Conservation (phyloP, 2,329 filamentous ascomycete genomes). For the Aspergillus sp. region DNA sequence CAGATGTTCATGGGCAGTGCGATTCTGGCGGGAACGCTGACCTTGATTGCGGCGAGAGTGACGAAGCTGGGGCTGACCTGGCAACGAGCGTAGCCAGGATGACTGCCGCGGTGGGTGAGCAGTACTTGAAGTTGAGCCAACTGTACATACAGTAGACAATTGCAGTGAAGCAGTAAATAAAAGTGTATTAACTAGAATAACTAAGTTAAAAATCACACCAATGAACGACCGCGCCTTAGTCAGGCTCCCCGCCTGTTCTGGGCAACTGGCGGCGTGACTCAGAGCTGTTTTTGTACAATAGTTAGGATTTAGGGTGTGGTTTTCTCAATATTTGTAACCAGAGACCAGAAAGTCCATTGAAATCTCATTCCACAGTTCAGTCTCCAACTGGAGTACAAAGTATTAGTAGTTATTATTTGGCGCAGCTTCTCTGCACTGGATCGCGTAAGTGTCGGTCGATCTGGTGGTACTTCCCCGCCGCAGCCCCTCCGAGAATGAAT, state of each 20-base stretch:
- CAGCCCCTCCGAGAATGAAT: background rate
- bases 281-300: background rate
- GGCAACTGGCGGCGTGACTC: background rate
- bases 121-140: no score
- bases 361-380: no score
- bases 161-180: background rate
- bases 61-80: slow-evolving; percentile 40
- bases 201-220: background rate
- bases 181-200: background rate
- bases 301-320: no score
- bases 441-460: no score
- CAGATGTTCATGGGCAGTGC: slow-evolving; percentile 54
- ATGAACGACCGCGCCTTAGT: background rate
- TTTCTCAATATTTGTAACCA: no score
- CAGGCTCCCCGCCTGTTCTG: background rate
- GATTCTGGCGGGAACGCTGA: slow-evolving; percentile 47
- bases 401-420: no score
- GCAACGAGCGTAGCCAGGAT: slow-evolving; percentile 31
- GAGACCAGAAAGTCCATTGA: no score
- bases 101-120: no score
- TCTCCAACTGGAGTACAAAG: no score
- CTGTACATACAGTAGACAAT: background rate
- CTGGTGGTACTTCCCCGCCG: background rate
- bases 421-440: background rate
- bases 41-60: slow-evolving; percentile 46